Base-by-base conservation (phyloP, 2,329 filamentous ascomycete species). In the Penicillium hordei region DNA sequence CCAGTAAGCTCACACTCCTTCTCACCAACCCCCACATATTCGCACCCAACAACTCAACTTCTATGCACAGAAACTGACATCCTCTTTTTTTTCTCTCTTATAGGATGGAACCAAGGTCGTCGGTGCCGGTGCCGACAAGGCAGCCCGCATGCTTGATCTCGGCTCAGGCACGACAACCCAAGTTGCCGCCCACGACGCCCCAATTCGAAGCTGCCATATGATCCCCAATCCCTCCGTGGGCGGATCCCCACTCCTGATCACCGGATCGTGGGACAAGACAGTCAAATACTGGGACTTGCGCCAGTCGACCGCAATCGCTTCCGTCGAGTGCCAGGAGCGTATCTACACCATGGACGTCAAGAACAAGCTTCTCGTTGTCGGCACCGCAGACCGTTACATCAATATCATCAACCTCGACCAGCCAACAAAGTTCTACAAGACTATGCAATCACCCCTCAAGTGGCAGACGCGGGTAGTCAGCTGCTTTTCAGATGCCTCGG, bases 381-480 rank as follows among this genome's bases (percentile, higher is more conserved):
- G 90, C 61, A 97, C 93, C 0, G 94, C 94, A 13, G 94, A 99
- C 72, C 87, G 94, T 60, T 96, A 95, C 77, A 96, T 99, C 81
- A 93, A 97, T 75, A 89, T 99, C 61, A 83, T 99, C 78, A 92
- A 96, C 77, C 85, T 99, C 55, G 88, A 89, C 72, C 88, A 95
- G 60, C 94, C 94, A 4, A 86, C 85, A 52, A 91, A 91, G 68
- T 91, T 97, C 76, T 97, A 96, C 85, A 99, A 99, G 83, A 93
- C 91, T 10, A 84, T 97, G 50, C 91, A 96, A 78, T 96, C 91
- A 71, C 94, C 94, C 3, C 83, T 99, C 44, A 99, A 99, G 79
- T 99, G 93, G 91, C 94, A 99, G 82, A 99, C 94, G 1, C 83
- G 93, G 58, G 91, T 95, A 13, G 90, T 97, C 51, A 94, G 89